Evolutionary conservation across 768 basidiomycete genomes (phyloP).

Genomic region (Tricholomella constricta): DNA sequence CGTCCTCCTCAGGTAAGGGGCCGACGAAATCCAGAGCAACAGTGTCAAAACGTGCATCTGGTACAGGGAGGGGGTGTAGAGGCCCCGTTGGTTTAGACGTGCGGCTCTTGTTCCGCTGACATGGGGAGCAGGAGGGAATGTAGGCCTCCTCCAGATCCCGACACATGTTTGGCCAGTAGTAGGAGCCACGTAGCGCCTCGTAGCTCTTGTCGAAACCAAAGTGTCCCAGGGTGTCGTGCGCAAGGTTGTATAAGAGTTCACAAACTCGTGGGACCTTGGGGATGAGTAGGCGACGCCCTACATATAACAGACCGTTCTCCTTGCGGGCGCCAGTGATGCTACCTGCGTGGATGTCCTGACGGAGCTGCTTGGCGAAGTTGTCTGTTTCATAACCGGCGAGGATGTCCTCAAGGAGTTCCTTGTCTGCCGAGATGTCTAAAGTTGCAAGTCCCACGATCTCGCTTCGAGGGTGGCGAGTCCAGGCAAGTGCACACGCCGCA

Average conservation of each 20-base stretch:
- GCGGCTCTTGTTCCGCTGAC: constrained; percentile 29
- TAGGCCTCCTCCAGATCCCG: constrained; percentile 7
- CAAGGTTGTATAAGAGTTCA: constrained; percentile 25
- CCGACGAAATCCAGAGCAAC: constrained; percentile 36
- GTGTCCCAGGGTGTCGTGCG: constrained; percentile 33
- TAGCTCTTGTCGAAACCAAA: constrained; percentile 39
- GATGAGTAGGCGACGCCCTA: constrained; percentile 23
- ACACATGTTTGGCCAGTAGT: constrained; percentile 39
- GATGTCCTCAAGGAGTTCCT: neutral
- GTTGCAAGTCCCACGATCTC: too few relatives aligned
- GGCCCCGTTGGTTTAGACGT: constrained; percentile 28
- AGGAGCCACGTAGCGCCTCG: constrained; percentile 20
- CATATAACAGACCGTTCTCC: constrained; percentile 23
- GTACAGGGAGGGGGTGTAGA: constrained; percentile 24
- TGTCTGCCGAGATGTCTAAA: neutral
- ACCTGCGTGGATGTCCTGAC: neutral
- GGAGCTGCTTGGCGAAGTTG: neutral
- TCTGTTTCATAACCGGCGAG: neutral
- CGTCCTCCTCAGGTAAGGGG: constrained; percentile 27
- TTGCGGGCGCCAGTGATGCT: neutral
- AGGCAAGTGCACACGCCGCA: too few relatives aligned
- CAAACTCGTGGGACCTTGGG: constrained; percentile 19
- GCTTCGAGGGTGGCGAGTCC: too few relatives aligned
- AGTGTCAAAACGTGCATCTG: constrained; percentile 22
- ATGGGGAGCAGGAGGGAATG: constrained; percentile 10